Evolutionary conservation across 257 asterid genomes (phyloP).

Genomic region (Oldenlandia corymbosa): DNA sequence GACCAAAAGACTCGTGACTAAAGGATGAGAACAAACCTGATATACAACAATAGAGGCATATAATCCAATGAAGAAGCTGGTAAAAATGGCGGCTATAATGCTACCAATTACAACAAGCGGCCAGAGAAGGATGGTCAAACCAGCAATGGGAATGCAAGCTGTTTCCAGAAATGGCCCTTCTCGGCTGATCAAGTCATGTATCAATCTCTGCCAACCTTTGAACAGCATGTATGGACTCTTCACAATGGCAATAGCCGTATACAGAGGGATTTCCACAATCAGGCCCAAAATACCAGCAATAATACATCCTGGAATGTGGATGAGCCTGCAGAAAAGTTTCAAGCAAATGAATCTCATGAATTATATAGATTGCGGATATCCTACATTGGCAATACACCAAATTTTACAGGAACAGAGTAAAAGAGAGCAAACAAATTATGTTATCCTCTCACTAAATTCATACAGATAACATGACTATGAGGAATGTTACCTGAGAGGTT

Average conservation of each 20-base stretch:
- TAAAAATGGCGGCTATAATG: constrained; percentile 58
- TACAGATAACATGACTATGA: constrained; percentile 11
- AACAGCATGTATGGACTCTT: constrained; percentile 89
- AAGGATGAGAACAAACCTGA: constrained; percentile 49
- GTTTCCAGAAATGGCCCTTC: constrained; percentile 95
- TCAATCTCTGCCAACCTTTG: constrained; percentile 87
- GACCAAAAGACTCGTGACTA: background rate
- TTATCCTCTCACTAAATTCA: no score
- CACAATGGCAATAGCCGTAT: constrained; percentile 64
- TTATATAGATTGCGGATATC: background rate
- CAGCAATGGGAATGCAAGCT: constrained; percentile 94
- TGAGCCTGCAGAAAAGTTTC: constrained; percentile 44
- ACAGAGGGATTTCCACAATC: constrained; percentile 81
- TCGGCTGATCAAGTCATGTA: constrained; percentile 81
- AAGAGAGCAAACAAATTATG: background rate
- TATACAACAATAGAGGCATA: constrained; percentile 76
- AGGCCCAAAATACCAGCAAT: constrained; percentile 69
- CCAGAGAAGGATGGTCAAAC: constrained; percentile 87
- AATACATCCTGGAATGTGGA: constrained; percentile 83
- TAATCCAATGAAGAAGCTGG: constrained; percentile 79
- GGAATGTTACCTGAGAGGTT: constrained; percentile 63
- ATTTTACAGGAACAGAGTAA: background rate
- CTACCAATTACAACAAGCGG: constrained; percentile 83
- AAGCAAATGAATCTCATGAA: background rate
- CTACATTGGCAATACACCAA: background rate